Conservation (phyloP, 148 eudicot species). For the Diospyros kaki region DNA sequence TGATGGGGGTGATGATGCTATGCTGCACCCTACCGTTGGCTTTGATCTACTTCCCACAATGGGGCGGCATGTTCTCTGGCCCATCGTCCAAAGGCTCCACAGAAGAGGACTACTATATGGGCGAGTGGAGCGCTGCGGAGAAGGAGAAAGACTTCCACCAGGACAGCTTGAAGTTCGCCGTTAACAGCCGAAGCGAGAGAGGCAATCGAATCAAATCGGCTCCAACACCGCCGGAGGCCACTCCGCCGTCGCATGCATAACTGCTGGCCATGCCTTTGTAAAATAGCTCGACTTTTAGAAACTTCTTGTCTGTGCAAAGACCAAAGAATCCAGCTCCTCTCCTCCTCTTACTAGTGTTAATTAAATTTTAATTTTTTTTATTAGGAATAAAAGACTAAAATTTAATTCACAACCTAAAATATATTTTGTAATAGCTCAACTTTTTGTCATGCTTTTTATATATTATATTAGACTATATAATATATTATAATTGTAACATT, state of each 20-base stretch:
- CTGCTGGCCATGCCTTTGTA: too few species aligned
- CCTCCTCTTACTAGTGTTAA: too few species aligned
- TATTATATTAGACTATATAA: too few species aligned
- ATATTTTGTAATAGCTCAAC: too few species aligned
- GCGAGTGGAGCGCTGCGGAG: constrained; percentile 57
- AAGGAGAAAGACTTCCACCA: constrained; percentile 40
- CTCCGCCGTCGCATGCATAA: neutral
- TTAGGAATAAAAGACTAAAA: too few species aligned
- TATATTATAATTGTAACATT: too few species aligned
- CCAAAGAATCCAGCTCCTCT: too few species aligned
- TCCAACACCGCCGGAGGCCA: neutral
- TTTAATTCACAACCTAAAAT: too few species aligned
- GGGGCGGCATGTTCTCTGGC: constrained; percentile 88
- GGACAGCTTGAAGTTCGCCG: constrained; percentile 56
- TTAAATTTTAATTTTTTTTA: too few species aligned
- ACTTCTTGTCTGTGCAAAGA: too few species aligned
- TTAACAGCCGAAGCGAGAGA: constrained; percentile 58
- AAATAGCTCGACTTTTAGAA: too few species aligned
- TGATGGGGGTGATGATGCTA: constrained; percentile 84
- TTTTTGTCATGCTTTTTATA: too few species aligned
- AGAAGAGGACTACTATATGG: constrained; percentile 68
- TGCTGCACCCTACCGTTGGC: constrained; percentile 49
- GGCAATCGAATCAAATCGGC: constrained; percentile 19
- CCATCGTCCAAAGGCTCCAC: constrained; percentile 34
- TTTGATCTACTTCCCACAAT: constrained; percentile 63